Conservation (phyloP, 139 green algal species). For the Chlorella sp. region DNA sequence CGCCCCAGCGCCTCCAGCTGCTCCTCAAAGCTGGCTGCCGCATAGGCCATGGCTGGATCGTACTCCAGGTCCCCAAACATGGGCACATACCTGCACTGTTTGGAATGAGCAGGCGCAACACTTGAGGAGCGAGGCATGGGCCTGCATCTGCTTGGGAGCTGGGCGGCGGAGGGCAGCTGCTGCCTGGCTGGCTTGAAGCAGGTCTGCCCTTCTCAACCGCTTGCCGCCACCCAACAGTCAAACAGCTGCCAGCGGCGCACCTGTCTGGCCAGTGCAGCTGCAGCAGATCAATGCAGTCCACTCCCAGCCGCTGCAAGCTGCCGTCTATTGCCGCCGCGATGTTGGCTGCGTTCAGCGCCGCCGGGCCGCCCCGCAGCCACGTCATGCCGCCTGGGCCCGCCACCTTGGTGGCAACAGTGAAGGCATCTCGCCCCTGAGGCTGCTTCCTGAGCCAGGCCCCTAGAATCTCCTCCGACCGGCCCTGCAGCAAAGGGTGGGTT, state of each 20-base stretch:
- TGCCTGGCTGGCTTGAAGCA: too few relatives aligned
- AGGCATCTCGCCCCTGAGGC: conserved; percentile 29
- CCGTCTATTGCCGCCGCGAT: conserved; percentile 79
- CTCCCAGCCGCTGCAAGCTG: conserved; percentile 79
- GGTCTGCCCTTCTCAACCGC: too few relatives aligned
- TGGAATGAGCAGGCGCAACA: too few relatives aligned
- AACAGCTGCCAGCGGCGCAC: too few relatives aligned
- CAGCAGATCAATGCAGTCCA: conserved; percentile 93
- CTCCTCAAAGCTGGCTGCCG: conserved; percentile 72
- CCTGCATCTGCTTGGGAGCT: too few relatives aligned
- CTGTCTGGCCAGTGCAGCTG: conserved; percentile 95
- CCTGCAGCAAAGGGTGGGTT: conserved; percentile 3
- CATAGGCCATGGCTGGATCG: conserved; percentile 61
- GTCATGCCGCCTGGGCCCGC: conserved; percentile 84
- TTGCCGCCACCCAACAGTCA: too few relatives aligned
- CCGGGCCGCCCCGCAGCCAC: conserved; percentile 84
- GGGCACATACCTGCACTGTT: conserved; percentile 90
- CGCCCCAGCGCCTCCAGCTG: conserved; percentile 73
- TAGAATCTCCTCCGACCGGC: conserved; percentile 68
- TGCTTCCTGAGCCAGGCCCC: conserved; percentile 59
- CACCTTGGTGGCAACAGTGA: conserved; percentile 81
- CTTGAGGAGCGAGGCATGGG: too few relatives aligned
- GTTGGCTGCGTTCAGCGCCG: conserved; percentile 63
- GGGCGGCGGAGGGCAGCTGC: too few relatives aligned
- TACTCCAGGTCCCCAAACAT: conserved; percentile 96